phyloP scores from a whole-genome alignment of 2,329 filamentous ascomycete genomes.

The Curvularia eragrostidis region DNA sequence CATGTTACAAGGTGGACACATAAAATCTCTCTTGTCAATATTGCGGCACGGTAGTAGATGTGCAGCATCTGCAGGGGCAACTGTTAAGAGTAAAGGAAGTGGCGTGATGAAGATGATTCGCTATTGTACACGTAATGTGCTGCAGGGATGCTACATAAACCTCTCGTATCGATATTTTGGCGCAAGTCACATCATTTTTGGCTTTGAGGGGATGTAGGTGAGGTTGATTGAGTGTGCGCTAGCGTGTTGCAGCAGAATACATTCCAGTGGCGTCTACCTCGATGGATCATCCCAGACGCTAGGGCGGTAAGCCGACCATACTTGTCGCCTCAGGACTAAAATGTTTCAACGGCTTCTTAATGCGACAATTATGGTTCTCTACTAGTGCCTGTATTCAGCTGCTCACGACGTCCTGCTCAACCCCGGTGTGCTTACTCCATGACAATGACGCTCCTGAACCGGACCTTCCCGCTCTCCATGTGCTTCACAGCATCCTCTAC shows the following conservation, averaged over 20 bases:
- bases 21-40: too few relatives aligned
- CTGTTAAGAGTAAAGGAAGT: too few relatives aligned
- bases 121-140: too few relatives aligned
- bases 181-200: too few relatives aligned
- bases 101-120: too few relatives aligned
- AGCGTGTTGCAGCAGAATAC: neutral
- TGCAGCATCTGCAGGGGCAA: too few relatives aligned
- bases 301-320: neutral
- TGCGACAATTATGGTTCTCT: constrained; percentile 7
- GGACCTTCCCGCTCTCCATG: constrained; percentile 58
- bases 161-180: too few relatives aligned
- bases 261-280: constrained; percentile 11
- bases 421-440: constrained; percentile 47
- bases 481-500: constrained; percentile 59
- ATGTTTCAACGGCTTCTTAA: constrained; percentile 21
- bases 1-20: neutral
- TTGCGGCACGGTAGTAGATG: too few relatives aligned
- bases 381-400: too few relatives aligned
- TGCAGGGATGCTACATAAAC: too few relatives aligned
- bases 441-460: constrained; percentile 60
- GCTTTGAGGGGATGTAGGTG: neutral
- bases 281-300: constrained; percentile 9
- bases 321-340: constrained; percentile 11
- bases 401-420: neutral
- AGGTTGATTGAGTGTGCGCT: neutral